phyloP scores from a whole-genome alignment of 805 yeast species.

The Blastobotrys chiropterorum region DNA sequence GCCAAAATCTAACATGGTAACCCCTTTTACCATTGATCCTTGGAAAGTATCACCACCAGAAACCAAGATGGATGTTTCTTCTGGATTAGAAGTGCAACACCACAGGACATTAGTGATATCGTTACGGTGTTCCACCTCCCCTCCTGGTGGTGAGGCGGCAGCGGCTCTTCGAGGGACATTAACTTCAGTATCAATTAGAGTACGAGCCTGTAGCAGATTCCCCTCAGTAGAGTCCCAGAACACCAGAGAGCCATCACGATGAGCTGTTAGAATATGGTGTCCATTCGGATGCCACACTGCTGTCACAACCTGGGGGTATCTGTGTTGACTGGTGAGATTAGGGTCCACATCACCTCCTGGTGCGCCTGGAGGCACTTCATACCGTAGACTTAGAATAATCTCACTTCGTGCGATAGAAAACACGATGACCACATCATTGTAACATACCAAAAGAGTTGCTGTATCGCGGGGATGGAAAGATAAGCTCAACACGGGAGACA shows the following conservation, averaged over 20 bases:
- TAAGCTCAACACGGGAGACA: constrained; percentile 60
- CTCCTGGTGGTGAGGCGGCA: constrained; percentile 29
- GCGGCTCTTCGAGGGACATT: constrained; percentile 40
- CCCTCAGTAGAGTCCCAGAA: constrained; percentile 92
- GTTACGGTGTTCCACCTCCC: constrained; percentile 15
- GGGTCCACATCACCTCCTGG: constrained; percentile 56
- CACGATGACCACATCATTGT: constrained; percentile 59
- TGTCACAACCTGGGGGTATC: constrained; percentile 40
- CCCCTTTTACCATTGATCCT: constrained; percentile 33
- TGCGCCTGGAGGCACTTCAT: constrained; percentile 59
- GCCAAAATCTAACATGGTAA: constrained; percentile 69
- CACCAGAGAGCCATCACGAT: constrained; percentile 75
- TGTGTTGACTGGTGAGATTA: constrained; percentile 14
- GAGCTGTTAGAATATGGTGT: constrained; percentile 69
- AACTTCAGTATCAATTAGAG: constrained; percentile 57
- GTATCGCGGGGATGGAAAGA: constrained; percentile 87
- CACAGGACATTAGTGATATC: constrained; percentile 54
- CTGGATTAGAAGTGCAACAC: constrained; percentile 78
- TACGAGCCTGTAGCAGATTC: constrained; percentile 64
- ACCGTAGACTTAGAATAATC: constrained; percentile 50
- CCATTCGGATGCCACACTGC: constrained; percentile 93
- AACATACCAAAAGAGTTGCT: constrained; percentile 69
- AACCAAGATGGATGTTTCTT: constrained; percentile 64
- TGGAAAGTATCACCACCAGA: constrained; percentile 57
- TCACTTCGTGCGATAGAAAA: constrained; percentile 61